phyloP scores from a whole-genome alignment of 2,329 filamentous ascomycete species.

The Colletotrichum karsti region DNA sequence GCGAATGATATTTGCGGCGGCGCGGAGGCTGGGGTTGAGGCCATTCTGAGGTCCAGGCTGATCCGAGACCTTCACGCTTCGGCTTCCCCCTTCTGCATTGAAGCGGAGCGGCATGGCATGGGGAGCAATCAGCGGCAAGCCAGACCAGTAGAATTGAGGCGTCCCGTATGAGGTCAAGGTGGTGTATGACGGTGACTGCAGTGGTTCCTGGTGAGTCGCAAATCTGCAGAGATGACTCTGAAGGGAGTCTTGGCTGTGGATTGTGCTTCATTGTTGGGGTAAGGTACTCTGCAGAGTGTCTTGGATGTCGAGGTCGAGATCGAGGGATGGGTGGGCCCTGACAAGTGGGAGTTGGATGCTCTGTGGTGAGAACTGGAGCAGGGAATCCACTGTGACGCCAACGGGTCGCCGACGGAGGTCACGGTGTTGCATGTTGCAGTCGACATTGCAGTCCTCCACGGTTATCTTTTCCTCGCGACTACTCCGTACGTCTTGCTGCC shows the following conservation, averaged over 20 bases:
- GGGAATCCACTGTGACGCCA: too few relatives aligned
- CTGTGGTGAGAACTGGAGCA: too few relatives aligned
- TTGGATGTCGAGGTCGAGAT: not conserved
- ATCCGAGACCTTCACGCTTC: not conserved
- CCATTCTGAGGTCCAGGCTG: constrained; percentile 6
- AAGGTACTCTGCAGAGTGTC: not conserved
- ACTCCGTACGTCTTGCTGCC: too few relatives aligned
- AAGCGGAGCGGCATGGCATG: too few relatives aligned
- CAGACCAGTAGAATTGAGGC: not conserved
- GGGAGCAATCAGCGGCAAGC: not conserved
- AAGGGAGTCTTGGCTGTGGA: not conserved
- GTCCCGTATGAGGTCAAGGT: not conserved
- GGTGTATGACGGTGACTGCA: not conserved
- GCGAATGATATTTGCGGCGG: not conserved
- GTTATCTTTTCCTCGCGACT: too few relatives aligned
- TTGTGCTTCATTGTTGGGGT: not conserved
- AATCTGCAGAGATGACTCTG: not conserved
- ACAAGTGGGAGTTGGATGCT: too few relatives aligned
- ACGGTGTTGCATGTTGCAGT: too few relatives aligned
- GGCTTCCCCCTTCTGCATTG: not conserved
- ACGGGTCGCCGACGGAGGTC: too few relatives aligned
- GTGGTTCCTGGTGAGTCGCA: not conserved
- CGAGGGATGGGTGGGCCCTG: too few relatives aligned
- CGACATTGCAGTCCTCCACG: too few relatives aligned
- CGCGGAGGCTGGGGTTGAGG: not conserved